phyloP scores from a whole-genome alignment of 441 rosid genomes.

The Populus hybrid region DNA sequence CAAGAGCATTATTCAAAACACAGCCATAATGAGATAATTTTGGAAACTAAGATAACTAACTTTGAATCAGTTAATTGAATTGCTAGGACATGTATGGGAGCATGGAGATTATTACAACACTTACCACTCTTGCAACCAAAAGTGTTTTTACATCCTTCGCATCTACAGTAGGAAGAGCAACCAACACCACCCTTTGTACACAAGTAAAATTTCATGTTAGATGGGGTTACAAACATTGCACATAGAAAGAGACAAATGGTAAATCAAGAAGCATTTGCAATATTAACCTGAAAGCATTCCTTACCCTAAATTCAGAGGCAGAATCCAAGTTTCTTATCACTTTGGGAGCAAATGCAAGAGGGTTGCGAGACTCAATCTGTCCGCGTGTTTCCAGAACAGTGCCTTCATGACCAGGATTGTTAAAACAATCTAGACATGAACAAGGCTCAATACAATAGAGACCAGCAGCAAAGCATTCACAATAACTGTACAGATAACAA shows the following conservation, averaged over 20 bases:
- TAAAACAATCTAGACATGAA: constrained; percentile 89
- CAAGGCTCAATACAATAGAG: constrained; percentile 97
- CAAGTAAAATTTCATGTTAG: constrained; percentile 29
- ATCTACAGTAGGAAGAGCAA: constrained; percentile 87
- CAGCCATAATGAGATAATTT: background rate
- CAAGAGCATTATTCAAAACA: background rate
- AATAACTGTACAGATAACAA: constrained; percentile 53
- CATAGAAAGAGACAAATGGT: constrained; percentile 10
- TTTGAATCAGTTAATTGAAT: background rate
- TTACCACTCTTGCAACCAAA: constrained; percentile 83
- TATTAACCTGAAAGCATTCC: constrained; percentile 99
- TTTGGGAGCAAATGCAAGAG: constrained; percentile 98
- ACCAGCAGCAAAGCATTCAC: constrained; percentile 99
- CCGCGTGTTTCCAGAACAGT: constrained; percentile 87
- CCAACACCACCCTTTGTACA: constrained; percentile 82
- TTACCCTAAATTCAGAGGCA: constrained; percentile 12
- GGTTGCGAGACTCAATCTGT: constrained; percentile 91
- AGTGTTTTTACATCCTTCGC: constrained; percentile 90
- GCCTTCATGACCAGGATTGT: constrained; percentile 91
- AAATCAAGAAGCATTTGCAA: constrained; percentile 78
- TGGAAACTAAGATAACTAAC: background rate
- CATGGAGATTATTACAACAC: constrained; percentile 17
- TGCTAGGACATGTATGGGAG: background rate
- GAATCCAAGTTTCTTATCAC: constrained; percentile 67
- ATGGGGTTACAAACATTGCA: constrained; percentile 1